phyloP scores from a whole-genome alignment of 306 rosid genomes.

The Citrullus mucosospermus region DNA sequence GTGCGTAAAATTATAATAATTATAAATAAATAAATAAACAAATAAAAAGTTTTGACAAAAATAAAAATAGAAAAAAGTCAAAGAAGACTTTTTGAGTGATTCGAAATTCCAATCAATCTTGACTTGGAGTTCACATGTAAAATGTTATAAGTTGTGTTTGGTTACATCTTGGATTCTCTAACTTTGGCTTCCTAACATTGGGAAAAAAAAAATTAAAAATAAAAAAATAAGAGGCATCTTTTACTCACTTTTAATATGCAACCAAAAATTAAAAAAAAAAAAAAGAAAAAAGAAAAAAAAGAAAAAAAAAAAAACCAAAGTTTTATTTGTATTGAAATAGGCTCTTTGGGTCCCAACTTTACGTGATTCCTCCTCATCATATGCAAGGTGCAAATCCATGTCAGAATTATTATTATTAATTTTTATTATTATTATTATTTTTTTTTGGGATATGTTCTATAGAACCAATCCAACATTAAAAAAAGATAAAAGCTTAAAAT shows the following conservation, averaged over 20 bases:
- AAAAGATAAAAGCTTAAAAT: neutral
- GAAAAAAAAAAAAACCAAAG: neutral
- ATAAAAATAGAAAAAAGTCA: neutral
- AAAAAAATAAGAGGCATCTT: neutral
- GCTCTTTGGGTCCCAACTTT: neutral
- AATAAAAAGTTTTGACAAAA: neutral
- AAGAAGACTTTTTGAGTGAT: neutral
- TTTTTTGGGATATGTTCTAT: neutral
- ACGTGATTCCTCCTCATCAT: neutral
- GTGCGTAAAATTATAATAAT: neutral
- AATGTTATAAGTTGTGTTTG: neutral
- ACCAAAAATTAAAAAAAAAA: neutral
- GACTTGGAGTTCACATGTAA: neutral
- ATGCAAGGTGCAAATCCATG: neutral
- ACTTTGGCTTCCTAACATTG: neutral
- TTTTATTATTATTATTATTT: neutral
- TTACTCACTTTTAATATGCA: neutral
- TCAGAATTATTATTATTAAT: neutral
- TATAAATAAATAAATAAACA: too few relatives aligned
- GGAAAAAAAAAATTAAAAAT: neutral
- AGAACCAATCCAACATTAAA: neutral
- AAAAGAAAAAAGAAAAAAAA: neutral
- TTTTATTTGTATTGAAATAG: neutral
- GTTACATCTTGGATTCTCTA: constrained; percentile 1
- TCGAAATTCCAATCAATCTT: neutral